Conservation (phyloP, 1,139 yeast genomes). For the Debaryomyces coudertii region DNA sequence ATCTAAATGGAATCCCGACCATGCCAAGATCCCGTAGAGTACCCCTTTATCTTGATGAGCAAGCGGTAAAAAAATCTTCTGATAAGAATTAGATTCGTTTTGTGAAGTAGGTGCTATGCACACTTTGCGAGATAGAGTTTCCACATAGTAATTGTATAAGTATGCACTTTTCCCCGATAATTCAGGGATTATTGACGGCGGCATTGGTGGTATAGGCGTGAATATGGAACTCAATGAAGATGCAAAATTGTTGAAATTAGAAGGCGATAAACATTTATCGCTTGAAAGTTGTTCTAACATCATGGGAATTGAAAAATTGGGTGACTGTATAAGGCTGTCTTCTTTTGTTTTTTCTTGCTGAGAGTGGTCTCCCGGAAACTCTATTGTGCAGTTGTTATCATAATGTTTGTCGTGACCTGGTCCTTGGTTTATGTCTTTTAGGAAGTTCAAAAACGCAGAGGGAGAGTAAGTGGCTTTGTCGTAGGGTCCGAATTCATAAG, state of each 20-base stretch:
- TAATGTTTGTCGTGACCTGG: not conserved
- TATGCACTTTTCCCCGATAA: conserved; percentile 25
- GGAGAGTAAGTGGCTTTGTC: conserved; percentile 19
- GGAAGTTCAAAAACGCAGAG: conserved; percentile 22
- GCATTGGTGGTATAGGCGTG: conserved; percentile 24
- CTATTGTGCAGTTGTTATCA: not conserved
- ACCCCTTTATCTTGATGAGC: conserved; percentile 73
- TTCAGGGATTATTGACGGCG: conserved; percentile 23
- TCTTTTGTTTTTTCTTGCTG: conserved; percentile 2
- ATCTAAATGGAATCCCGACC: conserved; percentile 74
- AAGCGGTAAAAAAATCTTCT: conserved; percentile 75
- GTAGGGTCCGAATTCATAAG: not conserved
- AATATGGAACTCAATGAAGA: conserved; percentile 18
- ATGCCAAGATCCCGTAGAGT: conserved; percentile 68
- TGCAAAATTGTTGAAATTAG: conserved; percentile 21
- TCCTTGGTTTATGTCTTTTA: conserved; percentile 22
- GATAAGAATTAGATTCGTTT: conserved; percentile 64
- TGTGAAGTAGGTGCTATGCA: conserved; percentile 63
- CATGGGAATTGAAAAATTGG: conserved; percentile 1
- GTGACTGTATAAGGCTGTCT: conserved; percentile 2
- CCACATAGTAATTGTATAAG: conserved; percentile 68
- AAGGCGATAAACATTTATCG: conserved; percentile 9
- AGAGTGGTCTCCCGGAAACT: not conserved
- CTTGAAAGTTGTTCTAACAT: conserved; percentile 13
- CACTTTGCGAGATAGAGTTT: conserved; percentile 57